Conservation (phyloP, 2,329 filamentous ascomycete species). For the Ophiostoma angusticollis region DNA sequence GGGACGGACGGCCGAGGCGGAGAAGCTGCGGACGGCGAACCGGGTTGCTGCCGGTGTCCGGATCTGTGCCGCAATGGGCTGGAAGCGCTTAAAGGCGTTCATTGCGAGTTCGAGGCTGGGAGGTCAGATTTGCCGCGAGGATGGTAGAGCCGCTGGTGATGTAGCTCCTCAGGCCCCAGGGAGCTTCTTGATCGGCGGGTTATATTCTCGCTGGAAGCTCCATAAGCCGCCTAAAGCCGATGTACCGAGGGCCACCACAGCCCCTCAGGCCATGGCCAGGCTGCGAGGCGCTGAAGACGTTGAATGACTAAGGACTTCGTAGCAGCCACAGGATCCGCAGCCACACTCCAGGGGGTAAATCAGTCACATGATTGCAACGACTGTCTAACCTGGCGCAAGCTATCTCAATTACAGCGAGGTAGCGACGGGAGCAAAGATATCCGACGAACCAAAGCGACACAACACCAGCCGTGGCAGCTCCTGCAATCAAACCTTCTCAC, state of each 20-base stretch:
- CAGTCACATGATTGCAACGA: slow-evolving; percentile 7
- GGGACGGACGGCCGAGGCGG: slow-evolving; percentile 28
- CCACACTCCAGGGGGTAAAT: slow-evolving; percentile 1
- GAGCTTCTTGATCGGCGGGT: too few species aligned
- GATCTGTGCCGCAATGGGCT: slow-evolving; percentile 48
- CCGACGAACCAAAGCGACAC: too few species aligned
- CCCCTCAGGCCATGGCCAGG: neutral
- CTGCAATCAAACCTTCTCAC: too few species aligned
- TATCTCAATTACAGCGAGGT: too few species aligned
- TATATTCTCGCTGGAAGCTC: slow-evolving; percentile 1
- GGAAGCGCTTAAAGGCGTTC: slow-evolving; percentile 44
- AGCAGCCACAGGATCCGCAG: neutral
- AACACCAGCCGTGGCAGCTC: too few species aligned
- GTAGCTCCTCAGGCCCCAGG: neutral
- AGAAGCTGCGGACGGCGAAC: slow-evolving; percentile 36
- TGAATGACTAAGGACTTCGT: neutral
- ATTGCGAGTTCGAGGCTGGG: slow-evolving; percentile 24
- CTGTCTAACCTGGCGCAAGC: too few species aligned
- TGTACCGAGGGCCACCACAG: slow-evolving; percentile 7
- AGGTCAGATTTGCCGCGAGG: too few species aligned
- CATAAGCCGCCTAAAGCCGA: slow-evolving; percentile 15
- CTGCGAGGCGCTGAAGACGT: neutral
- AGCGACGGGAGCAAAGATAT: too few species aligned
- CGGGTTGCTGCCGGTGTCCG: slow-evolving; percentile 44
- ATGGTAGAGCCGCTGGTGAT: neutral